Conservation (phyloP, 1,139 yeast genomes). For the Petasospora rhodanensis region DNA sequence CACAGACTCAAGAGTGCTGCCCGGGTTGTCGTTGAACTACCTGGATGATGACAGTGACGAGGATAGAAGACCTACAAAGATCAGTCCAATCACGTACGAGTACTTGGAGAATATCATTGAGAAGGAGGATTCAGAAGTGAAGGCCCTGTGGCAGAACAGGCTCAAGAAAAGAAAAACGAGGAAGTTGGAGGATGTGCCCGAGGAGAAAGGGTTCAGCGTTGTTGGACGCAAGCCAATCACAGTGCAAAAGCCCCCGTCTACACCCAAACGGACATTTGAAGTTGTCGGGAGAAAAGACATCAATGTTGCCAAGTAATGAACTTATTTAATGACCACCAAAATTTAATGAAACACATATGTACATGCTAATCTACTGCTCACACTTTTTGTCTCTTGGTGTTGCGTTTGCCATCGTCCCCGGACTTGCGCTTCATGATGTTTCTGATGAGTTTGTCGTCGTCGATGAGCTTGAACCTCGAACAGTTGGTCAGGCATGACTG, state of each 20-base stretch:
- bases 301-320: too few species aligned
- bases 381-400: slow-evolving; percentile 17
- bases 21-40: slow-evolving; percentile 11
- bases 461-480: slow-evolving; percentile 38
- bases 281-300: slow-evolving; percentile 15
- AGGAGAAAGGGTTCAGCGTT: slow-evolving; percentile 9
- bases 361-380: too few species aligned
- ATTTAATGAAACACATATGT: too few species aligned
- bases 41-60: slow-evolving; percentile 1
- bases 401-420: slow-evolving; percentile 9
- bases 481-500: slow-evolving; percentile 37
- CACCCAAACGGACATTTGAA: slow-evolving; percentile 2
- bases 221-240: slow-evolving; percentile 12
- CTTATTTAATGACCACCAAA: too few species aligned
- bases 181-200: too few species aligned
- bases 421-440: slow-evolving; percentile 52
- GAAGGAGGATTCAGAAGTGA: slow-evolving; percentile 10
- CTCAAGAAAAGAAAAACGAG: not conserved
- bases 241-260: too few species aligned
- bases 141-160: slow-evolving; percentile 9
- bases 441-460: slow-evolving; percentile 53
- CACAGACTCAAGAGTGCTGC: slow-evolving; percentile 11
- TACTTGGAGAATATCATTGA: slow-evolving; percentile 7
- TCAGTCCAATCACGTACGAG: slow-evolving; percentile 13
- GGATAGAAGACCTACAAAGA: slow-evolving; percentile 6